A percentile compares a stretch with the other conserved stretches of the same genome.
These are phyloP conservation scores for Morella rubra DNA, from an alignment of 306 rosid species.

Conservation along the genomic window DNA sequence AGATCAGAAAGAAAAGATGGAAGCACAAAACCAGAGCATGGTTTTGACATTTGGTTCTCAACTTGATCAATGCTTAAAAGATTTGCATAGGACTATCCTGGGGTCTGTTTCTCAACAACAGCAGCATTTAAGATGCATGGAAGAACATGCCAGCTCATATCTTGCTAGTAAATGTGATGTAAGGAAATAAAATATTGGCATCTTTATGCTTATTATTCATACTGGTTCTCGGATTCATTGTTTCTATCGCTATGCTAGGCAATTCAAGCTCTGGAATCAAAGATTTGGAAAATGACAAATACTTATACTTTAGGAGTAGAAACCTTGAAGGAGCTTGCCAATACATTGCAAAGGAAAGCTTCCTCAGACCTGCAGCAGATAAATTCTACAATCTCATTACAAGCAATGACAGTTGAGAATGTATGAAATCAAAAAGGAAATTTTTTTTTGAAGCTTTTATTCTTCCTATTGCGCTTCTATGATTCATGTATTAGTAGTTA, in stretches of 20 bases:
- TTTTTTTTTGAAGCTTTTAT: background rate
- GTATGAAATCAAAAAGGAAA: slow-evolving; percentile 35
- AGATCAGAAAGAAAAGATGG: slow-evolving; percentile 77
- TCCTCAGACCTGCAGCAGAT: slow-evolving; percentile 70
- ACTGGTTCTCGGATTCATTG: slow-evolving; percentile 21
- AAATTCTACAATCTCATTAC: slow-evolving; percentile 51
- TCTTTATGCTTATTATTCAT: slow-evolving; percentile 15
- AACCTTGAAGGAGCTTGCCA: slow-evolving; percentile 56
- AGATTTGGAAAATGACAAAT: slow-evolving; percentile 64
- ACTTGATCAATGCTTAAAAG: slow-evolving; percentile 62
- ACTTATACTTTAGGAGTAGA: slow-evolving; percentile 66
- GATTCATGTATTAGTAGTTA: background rate
- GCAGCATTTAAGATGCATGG: slow-evolving; percentile 69
- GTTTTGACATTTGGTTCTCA: slow-evolving; percentile 67
- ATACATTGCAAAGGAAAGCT: slow-evolving; percentile 62
- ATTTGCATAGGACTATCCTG: slow-evolving; percentile 57
- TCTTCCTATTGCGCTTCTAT: background rate
- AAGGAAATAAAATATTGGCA: slow-evolving; percentile 37
- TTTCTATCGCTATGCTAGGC: slow-evolving; percentile 45
- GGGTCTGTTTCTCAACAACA: slow-evolving; percentile 81
- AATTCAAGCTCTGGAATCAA: slow-evolving; percentile 61
- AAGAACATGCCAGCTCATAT: slow-evolving; percentile 58
- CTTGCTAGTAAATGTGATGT: slow-evolving; percentile 76
- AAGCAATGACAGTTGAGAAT: slow-evolving; percentile 56
- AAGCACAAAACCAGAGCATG: slow-evolving; percentile 59